Percentiles rank a stretch among this genome's conserved stretches.
Evolutionary conservation across 2,329 filamentous ascomycete genomes (phyloP).

Genomic region (Dactylellina parvicollis): DNA sequence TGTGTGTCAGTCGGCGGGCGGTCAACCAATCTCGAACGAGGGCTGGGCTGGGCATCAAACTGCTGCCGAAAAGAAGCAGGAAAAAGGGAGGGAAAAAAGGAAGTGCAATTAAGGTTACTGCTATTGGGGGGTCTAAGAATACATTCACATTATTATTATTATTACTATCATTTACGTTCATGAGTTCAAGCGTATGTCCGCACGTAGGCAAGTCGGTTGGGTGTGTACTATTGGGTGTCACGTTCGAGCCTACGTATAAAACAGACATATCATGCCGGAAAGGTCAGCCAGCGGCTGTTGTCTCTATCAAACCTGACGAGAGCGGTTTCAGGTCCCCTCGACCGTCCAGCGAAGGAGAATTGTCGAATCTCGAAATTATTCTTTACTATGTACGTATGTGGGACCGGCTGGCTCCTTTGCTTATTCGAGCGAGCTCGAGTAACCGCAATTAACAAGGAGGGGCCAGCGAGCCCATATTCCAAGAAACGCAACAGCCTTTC

Average conservation of each 20-base stretch:
- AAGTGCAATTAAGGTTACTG: slow-evolving; percentile 50
- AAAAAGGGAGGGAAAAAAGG: slow-evolving; percentile 21
- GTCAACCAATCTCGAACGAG: neutral
- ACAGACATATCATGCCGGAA: slow-evolving; percentile 18
- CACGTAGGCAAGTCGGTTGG: no score
- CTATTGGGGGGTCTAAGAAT: neutral
- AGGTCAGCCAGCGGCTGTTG: slow-evolving; percentile 17
- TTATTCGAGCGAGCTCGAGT: slow-evolving; percentile 42
- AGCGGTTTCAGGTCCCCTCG: slow-evolving; percentile 33
- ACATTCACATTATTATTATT: neutral
- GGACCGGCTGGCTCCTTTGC: slow-evolving; percentile 35
- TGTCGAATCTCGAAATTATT: slow-evolving; percentile 4
- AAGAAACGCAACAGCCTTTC: slow-evolving; percentile 48
- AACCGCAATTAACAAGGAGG: slow-evolving; percentile 4
- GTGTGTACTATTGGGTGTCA: slow-evolving; percentile 42
- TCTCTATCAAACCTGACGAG: neutral
- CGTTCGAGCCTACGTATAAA: slow-evolving; percentile 21
- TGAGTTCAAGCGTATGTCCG: no score
- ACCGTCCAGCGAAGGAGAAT: slow-evolving; percentile 46
- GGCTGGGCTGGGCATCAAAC: neutral
- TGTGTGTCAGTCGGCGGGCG: neutral
- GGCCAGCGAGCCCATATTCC: slow-evolving; percentile 39
- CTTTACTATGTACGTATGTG: slow-evolving; percentile 25
- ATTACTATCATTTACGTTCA: neutral
- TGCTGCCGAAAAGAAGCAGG: no score